These are phyloP conservation scores for Albifimbria verrucaria DNA, from an alignment of 2,329 filamentous ascomycete genomes.

Conservation along the genomic window DNA sequence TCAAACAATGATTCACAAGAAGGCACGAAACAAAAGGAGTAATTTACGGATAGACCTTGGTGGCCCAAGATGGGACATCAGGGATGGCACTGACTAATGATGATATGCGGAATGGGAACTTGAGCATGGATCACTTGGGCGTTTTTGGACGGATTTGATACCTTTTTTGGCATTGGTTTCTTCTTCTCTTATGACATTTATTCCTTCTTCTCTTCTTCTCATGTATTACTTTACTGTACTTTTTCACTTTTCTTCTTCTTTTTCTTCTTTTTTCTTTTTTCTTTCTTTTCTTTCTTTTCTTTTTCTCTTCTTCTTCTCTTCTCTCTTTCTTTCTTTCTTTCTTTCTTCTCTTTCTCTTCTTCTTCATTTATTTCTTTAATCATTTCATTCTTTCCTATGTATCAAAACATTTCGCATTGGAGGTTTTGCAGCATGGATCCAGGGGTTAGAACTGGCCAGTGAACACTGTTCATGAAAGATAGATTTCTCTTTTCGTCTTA, in stretches of 20 bases:
- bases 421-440: too few relatives aligned
- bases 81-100: not conserved
- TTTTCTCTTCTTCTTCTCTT: not conserved
- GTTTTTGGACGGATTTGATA: not conserved
- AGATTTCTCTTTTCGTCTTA: too few relatives aligned
- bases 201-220: not conserved
- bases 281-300: not conserved
- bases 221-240: too few relatives aligned
- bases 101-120: not conserved
- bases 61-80: not conserved
- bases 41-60: not conserved
- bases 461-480: too few relatives aligned
- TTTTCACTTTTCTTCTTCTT: not conserved
- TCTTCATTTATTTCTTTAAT: not conserved
- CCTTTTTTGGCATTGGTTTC: constrained; percentile 1
- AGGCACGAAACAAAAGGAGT: not conserved
- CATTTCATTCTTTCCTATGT: not conserved
- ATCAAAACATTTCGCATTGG: too few relatives aligned
- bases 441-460: too few relatives aligned
- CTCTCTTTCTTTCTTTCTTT: not conserved
- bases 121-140: not conserved
- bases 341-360: not conserved
- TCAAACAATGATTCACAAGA: constrained; percentile 10
- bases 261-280: not conserved
- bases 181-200: not conserved